phyloP scores from a whole-genome alignment of 768 basidiomycete species.

The Cantharellus anzutake region DNA sequence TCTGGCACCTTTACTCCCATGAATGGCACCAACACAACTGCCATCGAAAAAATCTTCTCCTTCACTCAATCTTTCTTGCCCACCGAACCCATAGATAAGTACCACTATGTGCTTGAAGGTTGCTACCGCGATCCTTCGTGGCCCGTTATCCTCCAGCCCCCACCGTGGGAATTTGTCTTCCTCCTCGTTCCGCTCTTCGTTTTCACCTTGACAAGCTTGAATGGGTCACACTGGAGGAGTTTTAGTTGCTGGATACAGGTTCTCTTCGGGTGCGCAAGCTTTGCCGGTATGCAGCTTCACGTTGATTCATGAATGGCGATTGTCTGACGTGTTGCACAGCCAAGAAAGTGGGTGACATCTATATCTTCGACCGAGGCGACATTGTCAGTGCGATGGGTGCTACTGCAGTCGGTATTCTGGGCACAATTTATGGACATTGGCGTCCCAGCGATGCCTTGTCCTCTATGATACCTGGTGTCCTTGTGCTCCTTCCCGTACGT shows the following conservation, averaged over 20 bases:
- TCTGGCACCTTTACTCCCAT: constrained; percentile 55
- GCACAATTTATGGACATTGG: neutral
- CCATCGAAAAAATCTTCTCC: constrained; percentile 14
- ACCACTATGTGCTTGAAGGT: constrained; percentile 32
- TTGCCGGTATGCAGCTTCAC: constrained; percentile 16
- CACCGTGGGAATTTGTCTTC: constrained; percentile 43
- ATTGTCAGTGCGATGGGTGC: constrained; percentile 74
- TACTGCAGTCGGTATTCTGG: constrained; percentile 20
- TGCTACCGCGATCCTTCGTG: constrained; percentile 49
- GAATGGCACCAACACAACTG: constrained; percentile 28
- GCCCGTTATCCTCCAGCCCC: constrained; percentile 67
- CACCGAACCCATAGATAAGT: constrained; percentile 7
- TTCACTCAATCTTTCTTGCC: neutral
- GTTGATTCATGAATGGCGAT: too few relatives aligned
- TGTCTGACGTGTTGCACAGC: constrained; percentile 20
- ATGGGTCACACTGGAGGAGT: neutral
- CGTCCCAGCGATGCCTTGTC: constrained; percentile 36
- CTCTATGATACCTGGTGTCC: constrained; percentile 75
- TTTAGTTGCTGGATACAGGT: constrained; percentile 53
- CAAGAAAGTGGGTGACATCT: constrained; percentile 68
- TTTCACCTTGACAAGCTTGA: neutral
- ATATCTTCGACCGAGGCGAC: constrained; percentile 70
- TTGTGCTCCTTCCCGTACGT: constrained; percentile 73
- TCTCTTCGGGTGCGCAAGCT: constrained; percentile 60
- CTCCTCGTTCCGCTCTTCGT: constrained; percentile 53